These are phyloP conservation scores for Comarum palustre DNA, from an alignment of 306 rosid species.

Conservation along the genomic window DNA sequence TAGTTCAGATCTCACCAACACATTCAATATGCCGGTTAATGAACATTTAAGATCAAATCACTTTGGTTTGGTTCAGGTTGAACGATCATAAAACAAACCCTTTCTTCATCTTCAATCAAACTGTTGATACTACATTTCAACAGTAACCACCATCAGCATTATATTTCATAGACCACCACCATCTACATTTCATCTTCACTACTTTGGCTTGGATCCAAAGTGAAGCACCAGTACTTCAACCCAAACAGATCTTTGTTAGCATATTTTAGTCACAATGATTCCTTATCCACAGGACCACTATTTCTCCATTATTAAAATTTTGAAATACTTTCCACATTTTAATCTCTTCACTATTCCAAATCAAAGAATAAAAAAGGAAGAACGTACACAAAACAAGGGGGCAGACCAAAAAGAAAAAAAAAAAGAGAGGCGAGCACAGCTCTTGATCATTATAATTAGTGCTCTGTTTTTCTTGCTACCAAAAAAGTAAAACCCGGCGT, in stretches of 20 bases:
- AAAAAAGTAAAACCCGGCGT: not conserved
- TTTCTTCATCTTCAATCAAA: constrained; percentile 3
- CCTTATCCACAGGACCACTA: not conserved
- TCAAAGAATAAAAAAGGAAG: not conserved
- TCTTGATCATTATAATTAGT: not conserved
- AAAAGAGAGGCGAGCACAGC: not conserved
- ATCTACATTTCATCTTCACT: no score
- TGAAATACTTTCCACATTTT: not conserved
- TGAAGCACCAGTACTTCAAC: not conserved
- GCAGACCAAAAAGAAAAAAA: not conserved
- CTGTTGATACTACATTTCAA: not conserved
- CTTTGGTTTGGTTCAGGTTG: not conserved
- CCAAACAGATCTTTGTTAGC: not conserved
- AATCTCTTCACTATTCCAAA: not conserved
- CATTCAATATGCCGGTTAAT: not conserved
- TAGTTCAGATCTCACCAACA: not conserved
- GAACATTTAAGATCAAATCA: not conserved
- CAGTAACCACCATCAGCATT: not conserved
- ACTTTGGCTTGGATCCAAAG: not conserved
- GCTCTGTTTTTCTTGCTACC: not conserved
- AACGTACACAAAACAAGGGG: not conserved
- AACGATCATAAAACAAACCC: not conserved
- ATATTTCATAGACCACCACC: no score
- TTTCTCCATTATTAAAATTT: not conserved
- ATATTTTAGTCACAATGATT: not conserved